These are phyloP conservation scores for Vigna nakashimae DNA, from an alignment of 306 rosid species.

Conservation along the genomic window DNA sequence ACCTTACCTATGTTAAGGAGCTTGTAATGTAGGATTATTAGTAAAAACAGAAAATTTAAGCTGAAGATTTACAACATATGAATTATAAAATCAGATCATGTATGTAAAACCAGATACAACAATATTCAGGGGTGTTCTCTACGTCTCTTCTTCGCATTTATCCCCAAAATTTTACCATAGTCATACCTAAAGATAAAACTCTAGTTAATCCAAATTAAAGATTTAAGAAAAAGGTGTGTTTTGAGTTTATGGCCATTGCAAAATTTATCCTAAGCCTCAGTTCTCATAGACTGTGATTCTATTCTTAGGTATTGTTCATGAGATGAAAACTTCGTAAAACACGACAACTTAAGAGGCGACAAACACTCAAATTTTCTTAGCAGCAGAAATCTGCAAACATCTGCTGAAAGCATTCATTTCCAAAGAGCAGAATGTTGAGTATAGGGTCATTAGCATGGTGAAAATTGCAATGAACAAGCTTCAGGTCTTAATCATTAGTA, in stretches of 20 bases:
- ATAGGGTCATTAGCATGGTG: neutral
- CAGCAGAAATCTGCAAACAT: neutral
- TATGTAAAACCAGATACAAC: neutral
- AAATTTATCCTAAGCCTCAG: neutral
- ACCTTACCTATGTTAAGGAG: slow-evolving; percentile 3
- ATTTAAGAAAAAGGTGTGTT: neutral
- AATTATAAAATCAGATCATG: neutral
- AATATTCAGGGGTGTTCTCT: neutral
- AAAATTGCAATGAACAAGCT: neutral
- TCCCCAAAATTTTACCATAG: neutral
- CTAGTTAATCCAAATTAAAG: slow-evolving; percentile 11
- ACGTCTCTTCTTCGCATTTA: slow-evolving; percentile 3
- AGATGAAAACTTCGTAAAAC: neutral
- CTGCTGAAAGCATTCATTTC: neutral
- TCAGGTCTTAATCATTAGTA: neutral
- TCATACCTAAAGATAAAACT: slow-evolving; percentile 17
- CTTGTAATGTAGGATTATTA: neutral
- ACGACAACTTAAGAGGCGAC: neutral
- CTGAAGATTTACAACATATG: neutral
- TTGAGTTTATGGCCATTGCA: neutral
- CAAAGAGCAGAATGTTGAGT: neutral
- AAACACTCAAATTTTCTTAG: neutral
- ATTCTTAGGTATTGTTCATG: neutral
- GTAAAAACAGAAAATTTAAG: neutral
- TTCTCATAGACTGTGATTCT: neutral